phyloP scores from a whole-genome alignment of 2,329 filamentous ascomycete genomes.

The Purpureocillium takamizusanense region DNA sequence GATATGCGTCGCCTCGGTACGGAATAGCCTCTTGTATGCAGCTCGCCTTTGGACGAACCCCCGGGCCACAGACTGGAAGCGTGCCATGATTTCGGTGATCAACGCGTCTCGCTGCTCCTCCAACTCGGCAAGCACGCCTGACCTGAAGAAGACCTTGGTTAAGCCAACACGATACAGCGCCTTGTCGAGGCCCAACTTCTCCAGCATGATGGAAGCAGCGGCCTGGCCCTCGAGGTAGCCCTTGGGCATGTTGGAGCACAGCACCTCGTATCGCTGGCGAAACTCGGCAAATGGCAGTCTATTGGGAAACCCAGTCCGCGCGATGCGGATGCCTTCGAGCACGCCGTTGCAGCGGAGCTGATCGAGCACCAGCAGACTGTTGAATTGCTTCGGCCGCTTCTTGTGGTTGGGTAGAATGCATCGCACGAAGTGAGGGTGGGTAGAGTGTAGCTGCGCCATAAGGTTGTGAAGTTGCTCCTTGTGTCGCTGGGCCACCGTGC shows the following conservation, averaged over 20 bases:
- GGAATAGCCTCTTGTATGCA: conserved; percentile 87
- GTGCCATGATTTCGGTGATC: conserved; percentile 87
- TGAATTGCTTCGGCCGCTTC: conserved; percentile 89
- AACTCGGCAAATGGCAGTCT: conserved; percentile 88
- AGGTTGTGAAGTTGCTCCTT: conserved; percentile 97
- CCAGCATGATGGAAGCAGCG: conserved; percentile 76
- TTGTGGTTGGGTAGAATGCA: conserved; percentile 98
- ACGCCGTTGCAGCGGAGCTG: conserved; percentile 99
- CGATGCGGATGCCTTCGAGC: conserved; percentile 95
- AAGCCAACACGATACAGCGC: conserved; percentile 86
- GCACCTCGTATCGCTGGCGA: conserved; percentile 88
- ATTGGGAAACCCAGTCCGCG: conserved; percentile 93
- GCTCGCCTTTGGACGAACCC: conserved; percentile 83
- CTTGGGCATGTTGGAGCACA: conserved; percentile 81
- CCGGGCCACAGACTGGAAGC: conserved; percentile 85
- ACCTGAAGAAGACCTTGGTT: conserved; percentile 96
- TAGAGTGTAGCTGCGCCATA: conserved; percentile 90
- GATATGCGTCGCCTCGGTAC: conserved; percentile 87
- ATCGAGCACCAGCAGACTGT: conserved; percentile 85
- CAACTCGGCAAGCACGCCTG: conserved; percentile 88
- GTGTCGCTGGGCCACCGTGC: conserved; percentile 91
- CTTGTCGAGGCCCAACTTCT: conserved; percentile 77
- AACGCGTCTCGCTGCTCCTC: conserved; percentile 92
- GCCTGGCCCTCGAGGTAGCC: conserved; percentile 87
- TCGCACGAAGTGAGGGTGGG: conserved; percentile 95